Base-by-base conservation (phyloP, 176 grass and related monocot species). In the Alloteropsis semialata region DNA sequence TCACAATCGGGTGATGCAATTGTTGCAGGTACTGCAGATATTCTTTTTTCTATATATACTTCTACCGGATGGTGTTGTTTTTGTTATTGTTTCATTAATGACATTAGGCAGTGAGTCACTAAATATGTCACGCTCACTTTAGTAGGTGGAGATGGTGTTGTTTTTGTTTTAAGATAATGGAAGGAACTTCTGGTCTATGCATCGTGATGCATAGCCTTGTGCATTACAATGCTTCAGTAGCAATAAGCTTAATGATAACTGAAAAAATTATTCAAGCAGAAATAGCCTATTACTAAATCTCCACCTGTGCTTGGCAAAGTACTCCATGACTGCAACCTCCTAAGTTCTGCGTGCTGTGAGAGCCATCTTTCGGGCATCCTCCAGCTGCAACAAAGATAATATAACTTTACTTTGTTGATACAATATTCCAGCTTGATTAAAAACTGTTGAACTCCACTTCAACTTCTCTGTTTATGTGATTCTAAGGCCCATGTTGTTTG, bases 1-100 rank as follows among this genome's bases (percentile, higher is more conserved):
- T 92, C 95, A 81, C 86, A 81, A 29, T 91, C 90, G 17, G 92
- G 95, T 30, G 92, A 98, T 67, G 90, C 92, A 28, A 80, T 95
- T 76, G 90, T 91, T 86, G 95, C 95, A 87, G 92, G 95, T 98
- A 98, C 37, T 16, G 42, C 29, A 76, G 53, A 18, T 54, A 25
- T 39, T 2, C 14, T 75, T 59, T 74, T 65, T 11, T 1, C 22
- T 2, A 24, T 57, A 55, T 37, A 60, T 57, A 57, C 42, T 67
- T 68, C 24, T 85, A 58, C 32, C 44, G 8, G 55, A 65, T 43
- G 34, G 69, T 60, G 64, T 22, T 39, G 29, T 10, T 61, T 45
- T 37, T 43, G 34, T 75, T 60, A 71, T 22, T 39, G 29, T 10
- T 61, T 45, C 44, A 54, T 50, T 39, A 63, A 46, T 72, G 27